These are phyloP conservation scores for Candida orba DNA, from an alignment of 805 yeast genomes.

Conservation along the genomic window DNA sequence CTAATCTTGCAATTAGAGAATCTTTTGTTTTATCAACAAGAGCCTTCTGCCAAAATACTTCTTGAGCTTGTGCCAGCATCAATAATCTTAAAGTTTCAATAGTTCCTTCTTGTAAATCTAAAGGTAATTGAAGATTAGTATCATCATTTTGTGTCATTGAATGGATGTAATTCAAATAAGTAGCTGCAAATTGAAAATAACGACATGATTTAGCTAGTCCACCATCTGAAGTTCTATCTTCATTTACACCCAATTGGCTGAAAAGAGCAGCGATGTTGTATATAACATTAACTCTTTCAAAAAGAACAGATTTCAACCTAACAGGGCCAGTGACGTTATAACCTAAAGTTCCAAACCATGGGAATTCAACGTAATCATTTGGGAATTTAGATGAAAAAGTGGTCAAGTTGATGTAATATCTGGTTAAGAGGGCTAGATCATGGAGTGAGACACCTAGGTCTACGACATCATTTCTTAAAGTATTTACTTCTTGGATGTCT, in stretches of 20 bases:
- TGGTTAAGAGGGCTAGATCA: conserved; percentile 30
- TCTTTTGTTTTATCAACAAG: conserved; percentile 42
- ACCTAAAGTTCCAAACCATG: conserved; percentile 71
- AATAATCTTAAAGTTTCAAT: conserved; percentile 43
- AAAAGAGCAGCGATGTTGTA: conserved; percentile 65
- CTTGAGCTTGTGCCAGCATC: conserved; percentile 83
- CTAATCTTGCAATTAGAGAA: conserved; percentile 53
- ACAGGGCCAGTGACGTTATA: conserved; percentile 44
- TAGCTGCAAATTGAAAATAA: conserved; percentile 66
- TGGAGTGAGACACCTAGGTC: conserved; percentile 30
- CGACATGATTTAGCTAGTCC: conserved; percentile 57
- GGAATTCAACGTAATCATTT: conserved; percentile 47
- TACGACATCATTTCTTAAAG: conserved; percentile 36
- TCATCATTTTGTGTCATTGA: conserved; percentile 32
- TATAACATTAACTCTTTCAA: conserved; percentile 55
- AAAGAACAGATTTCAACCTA: conserved; percentile 39
- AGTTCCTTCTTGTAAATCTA: conserved; percentile 46
- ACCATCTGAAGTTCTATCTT: conserved; percentile 37
- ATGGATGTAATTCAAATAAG: conserved; percentile 64
- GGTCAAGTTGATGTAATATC: conserved; percentile 42
- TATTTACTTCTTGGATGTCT: conserved; percentile 37
- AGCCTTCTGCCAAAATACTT: conserved; percentile 76
- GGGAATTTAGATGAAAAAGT: conserved; percentile 54
- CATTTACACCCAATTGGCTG: conserved; percentile 46
- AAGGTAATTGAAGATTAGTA: conserved; percentile 21